phyloP scores from a whole-genome alignment of 371 early-diverging fungal genomes.

The Apophysomyces variabilis region DNA sequence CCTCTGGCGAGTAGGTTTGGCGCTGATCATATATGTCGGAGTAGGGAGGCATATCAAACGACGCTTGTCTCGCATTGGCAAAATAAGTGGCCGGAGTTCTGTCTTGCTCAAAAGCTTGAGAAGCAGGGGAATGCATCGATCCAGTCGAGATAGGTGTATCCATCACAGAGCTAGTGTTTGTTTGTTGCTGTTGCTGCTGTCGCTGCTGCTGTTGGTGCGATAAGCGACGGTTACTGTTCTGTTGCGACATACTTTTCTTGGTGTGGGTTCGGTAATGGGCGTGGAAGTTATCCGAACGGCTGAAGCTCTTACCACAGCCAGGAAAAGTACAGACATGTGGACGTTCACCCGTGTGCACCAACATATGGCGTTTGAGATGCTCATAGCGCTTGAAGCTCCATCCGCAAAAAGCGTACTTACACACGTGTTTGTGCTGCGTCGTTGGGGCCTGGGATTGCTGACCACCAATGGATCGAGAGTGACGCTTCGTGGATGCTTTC shows the following conservation, averaged over 20 bases:
- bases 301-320: constrained; percentile 76
- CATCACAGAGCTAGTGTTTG: not conserved
- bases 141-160: constrained; percentile 23
- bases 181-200: constrained; percentile 2
- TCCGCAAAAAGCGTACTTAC: constrained; percentile 53
- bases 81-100: constrained; percentile 23
- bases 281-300: constrained; percentile 77
- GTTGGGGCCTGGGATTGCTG: constrained; percentile 35
- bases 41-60: constrained; percentile 29
- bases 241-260: constrained; percentile 20
- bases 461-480: constrained; percentile 20
- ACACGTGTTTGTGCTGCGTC: constrained; percentile 42
- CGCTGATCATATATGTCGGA: constrained; percentile 30
- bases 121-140: constrained; percentile 14
- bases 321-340: constrained; percentile 69
- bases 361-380: constrained; percentile 83
- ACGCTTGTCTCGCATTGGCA: constrained; percentile 20
- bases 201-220: no score
- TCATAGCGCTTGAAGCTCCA: constrained; percentile 83
- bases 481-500: constrained; percentile 5
- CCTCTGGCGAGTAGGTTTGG: constrained; percentile 19
- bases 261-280: constrained; percentile 50
- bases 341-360: constrained; percentile 71
- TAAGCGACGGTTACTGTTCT: constrained; percentile 20
- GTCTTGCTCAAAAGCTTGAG: constrained; percentile 22